These are phyloP conservation scores for Globisporangium spiculum DNA, from an alignment of 352 stramenopile genomes.

Conservation along the genomic window DNA sequence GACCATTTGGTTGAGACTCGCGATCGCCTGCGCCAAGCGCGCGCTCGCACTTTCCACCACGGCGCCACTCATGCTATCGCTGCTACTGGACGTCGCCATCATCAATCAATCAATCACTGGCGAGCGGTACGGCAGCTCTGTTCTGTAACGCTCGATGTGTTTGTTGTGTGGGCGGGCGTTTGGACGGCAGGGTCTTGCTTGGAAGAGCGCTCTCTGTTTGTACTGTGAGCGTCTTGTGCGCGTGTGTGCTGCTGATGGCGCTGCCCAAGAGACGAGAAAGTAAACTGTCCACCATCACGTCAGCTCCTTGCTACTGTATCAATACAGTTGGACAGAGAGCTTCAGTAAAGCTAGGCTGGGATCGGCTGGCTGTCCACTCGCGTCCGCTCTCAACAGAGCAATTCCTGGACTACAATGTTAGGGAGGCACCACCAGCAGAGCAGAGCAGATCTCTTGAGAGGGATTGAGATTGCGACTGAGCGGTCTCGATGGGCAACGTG, in stretches of 20 bases:
- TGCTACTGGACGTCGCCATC: not conserved
- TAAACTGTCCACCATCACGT: not conserved
- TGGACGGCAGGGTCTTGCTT: not conserved
- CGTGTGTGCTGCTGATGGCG: not conserved
- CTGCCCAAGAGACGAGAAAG: not conserved
- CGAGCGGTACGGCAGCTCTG: not conserved
- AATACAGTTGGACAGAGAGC: not conserved
- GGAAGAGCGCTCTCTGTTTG: not conserved
- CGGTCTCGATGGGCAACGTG: not conserved
- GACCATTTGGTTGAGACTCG: not conserved
- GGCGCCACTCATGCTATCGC: not conserved
- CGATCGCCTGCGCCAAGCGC: not conserved
- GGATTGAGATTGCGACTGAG: not conserved
- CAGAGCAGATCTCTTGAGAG: not conserved
- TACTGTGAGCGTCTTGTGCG: not conserved
- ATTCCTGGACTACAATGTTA: not conserved
- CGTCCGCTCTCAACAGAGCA: not conserved
- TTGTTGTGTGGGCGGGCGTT: not conserved
- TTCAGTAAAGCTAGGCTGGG: not conserved
- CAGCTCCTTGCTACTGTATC: not conserved
- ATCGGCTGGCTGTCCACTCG: not conserved
- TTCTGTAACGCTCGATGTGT: not conserved
- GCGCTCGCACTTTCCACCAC: not conserved
- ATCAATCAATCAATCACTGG: not conserved
- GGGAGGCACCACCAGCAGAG: too few species aligned